These are phyloP conservation scores for Trichocomaceae sp. DNA, from an alignment of 2,329 filamentous ascomycete species.

Conservation along the genomic window DNA sequence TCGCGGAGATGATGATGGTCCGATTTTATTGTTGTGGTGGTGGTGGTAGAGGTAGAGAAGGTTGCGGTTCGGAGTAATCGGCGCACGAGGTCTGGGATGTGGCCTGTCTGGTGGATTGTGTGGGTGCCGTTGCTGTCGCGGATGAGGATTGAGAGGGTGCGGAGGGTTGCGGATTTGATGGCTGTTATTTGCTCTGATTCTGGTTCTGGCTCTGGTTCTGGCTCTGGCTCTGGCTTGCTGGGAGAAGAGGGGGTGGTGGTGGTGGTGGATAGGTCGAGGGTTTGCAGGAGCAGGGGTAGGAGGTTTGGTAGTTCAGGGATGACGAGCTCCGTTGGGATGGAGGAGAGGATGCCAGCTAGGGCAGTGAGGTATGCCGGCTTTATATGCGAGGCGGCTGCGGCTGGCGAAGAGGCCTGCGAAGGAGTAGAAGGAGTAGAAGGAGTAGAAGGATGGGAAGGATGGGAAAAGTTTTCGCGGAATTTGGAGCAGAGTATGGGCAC, in stretches of 20 bases:
- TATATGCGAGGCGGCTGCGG: constrained; percentile 27
- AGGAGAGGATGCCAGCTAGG: constrained; percentile 54
- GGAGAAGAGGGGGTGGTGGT: too few relatives aligned
- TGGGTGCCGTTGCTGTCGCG: constrained; percentile 49
- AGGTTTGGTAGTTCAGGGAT: constrained; percentile 53
- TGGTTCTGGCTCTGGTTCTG: too few relatives aligned
- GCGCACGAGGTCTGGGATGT: constrained; percentile 51
- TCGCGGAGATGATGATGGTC: constrained; percentile 22
- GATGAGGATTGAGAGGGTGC: constrained; percentile 53
- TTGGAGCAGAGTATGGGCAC: constrained; percentile 50
- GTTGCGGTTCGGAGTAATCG: constrained; percentile 48
- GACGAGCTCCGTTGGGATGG: constrained; percentile 54
- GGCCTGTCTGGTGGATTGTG: constrained; percentile 47
- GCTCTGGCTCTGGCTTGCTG: too few relatives aligned
- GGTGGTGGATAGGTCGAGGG: constrained; percentile 41
- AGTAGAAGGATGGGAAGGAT: neutral
- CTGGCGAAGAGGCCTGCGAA: too few relatives aligned
- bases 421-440: too few relatives aligned
- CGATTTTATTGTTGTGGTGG: too few relatives aligned
- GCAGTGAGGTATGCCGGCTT: constrained; percentile 60
- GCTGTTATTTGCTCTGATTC: too few relatives aligned
- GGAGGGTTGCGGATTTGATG: constrained; percentile 56
- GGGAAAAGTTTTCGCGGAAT: constrained; percentile 40
- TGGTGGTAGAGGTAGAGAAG: constrained; percentile 9
- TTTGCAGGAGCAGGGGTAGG: constrained; percentile 56